Conservation (phyloP, 768 basidiomycete species). For the Clitopilus hobsonii region DNA sequence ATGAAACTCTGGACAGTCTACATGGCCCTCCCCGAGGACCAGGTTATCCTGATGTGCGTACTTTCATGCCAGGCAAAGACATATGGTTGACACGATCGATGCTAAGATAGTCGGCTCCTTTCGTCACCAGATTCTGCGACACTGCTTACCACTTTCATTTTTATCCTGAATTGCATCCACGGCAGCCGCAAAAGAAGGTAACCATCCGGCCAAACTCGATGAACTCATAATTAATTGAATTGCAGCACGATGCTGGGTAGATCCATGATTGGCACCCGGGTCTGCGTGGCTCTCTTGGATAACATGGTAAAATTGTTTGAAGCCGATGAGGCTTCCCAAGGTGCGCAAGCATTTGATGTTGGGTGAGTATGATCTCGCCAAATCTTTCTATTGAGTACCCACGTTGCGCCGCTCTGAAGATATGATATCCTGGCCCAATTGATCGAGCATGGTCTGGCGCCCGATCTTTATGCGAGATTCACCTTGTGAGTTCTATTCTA, state of each 20-base stretch:
- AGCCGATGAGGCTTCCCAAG: constrained; percentile 57
- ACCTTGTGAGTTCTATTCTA: constrained; percentile 42
- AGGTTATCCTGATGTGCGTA: constrained; percentile 69
- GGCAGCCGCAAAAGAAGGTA: constrained; percentile 53
- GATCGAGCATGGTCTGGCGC: constrained; percentile 54
- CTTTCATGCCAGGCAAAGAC: constrained; percentile 5
- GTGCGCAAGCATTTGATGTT: constrained; percentile 68
- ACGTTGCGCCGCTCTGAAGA: constrained; percentile 27
- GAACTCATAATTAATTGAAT: constrained; percentile 6
- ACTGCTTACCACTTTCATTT: constrained; percentile 56
- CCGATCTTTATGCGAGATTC: constrained; percentile 57
- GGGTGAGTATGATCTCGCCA: constrained; percentile 43
- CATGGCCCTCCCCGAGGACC: constrained; percentile 65
- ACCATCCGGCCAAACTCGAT: constrained; percentile 4
- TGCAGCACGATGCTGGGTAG: constrained; percentile 48
- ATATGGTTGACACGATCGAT: constrained; percentile 12
- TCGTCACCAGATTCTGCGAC: constrained; percentile 61
- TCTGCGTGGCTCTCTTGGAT: constrained; percentile 69
- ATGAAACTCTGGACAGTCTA: constrained; percentile 60
- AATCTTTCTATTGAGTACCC: constrained; percentile 4
- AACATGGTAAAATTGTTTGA: constrained; percentile 69
- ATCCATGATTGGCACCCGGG: constrained; percentile 52
- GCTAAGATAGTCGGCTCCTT: constrained; percentile 47
- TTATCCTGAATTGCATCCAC: constrained; percentile 71
- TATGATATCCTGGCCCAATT: constrained; percentile 63